Conservation (phyloP, 2,329 filamentous ascomycete genomes). For the Aureobasidium pullulans region DNA sequence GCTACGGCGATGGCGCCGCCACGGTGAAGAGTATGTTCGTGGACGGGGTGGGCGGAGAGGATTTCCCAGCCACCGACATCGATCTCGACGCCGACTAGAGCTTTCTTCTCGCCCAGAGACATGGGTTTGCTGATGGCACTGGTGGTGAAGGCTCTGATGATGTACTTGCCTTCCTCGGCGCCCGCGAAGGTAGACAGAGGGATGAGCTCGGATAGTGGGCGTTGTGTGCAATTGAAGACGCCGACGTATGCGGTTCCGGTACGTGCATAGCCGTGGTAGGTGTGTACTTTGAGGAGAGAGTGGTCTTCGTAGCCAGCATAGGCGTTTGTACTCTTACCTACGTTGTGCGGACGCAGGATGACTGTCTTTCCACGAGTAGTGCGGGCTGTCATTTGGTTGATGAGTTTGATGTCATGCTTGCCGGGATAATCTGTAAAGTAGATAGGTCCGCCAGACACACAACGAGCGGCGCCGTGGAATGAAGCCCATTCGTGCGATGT, state of each 20-base stretch:
- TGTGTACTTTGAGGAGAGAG: slow-evolving; percentile 66
- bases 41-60: slow-evolving; percentile 64
- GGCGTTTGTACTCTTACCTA: slow-evolving; percentile 64
- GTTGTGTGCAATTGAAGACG: slow-evolving; percentile 70
- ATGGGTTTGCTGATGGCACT: slow-evolving; percentile 54
- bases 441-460: slow-evolving; percentile 82
- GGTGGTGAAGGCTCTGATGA: slow-evolving; percentile 63
- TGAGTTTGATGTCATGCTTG: slow-evolving; percentile 65
- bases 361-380: slow-evolving; percentile 71
- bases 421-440: slow-evolving; percentile 91
- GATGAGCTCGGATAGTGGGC: slow-evolving; percentile 60
- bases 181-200: slow-evolving; percentile 68
- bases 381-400: slow-evolving; percentile 71
- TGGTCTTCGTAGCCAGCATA: slow-evolving; percentile 72
- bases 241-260: slow-evolving; percentile 72
- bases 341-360: slow-evolving; percentile 67
- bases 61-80: slow-evolving; percentile 69
- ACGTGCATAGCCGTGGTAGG: slow-evolving; percentile 61
- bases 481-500: slow-evolving; percentile 62
- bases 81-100: slow-evolving; percentile 56
- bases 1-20: slow-evolving; percentile 37
- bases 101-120: slow-evolving; percentile 31
- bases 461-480: slow-evolving; percentile 85
- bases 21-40: slow-evolving; percentile 42
- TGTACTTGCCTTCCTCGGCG: slow-evolving; percentile 54